Conservation (phyloP, 2,329 filamentous ascomycete genomes). For the Setomelanomma holmii region DNA sequence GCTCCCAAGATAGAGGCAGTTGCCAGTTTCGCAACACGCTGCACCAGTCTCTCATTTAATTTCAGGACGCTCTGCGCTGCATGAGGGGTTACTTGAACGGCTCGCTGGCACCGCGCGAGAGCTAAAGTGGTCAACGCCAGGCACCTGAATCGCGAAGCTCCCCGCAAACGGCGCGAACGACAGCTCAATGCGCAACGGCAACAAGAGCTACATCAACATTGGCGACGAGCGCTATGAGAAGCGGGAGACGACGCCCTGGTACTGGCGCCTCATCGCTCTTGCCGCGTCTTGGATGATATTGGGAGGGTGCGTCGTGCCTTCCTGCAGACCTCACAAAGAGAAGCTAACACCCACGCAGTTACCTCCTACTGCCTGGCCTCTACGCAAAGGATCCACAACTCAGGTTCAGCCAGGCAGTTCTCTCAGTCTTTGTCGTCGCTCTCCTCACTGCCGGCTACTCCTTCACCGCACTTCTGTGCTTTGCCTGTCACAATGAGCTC, state of each 20-base stretch:
- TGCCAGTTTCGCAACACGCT: constrained; percentile 9
- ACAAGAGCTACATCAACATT: constrained; percentile 41
- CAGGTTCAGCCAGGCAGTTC: constrained; percentile 48
- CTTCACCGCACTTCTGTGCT: constrained; percentile 56
- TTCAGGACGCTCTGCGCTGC: constrained; percentile 9
- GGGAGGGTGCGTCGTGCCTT: constrained; percentile 50
- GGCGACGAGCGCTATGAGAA: constrained; percentile 24
- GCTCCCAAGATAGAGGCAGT: constrained; percentile 2
- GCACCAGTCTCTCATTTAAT: constrained; percentile 15
- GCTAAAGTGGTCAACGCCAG: constrained; percentile 3
- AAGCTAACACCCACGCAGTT: constrained; percentile 44
- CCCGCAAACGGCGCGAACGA: constrained; percentile 25
- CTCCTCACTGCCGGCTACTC: constrained; percentile 58
- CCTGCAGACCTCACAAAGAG: not conserved
- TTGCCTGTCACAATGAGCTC: constrained; percentile 53
- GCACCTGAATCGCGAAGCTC: constrained; percentile 30
- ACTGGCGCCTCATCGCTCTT: constrained; percentile 56
- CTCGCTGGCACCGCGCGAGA: constrained; percentile 20
- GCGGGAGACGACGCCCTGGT: constrained; percentile 50
- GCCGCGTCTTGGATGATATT: constrained; percentile 57
- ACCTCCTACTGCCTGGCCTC: constrained; percentile 57
- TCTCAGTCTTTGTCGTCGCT: constrained; percentile 56
- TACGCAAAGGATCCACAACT: constrained; percentile 52
- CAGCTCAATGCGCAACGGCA: constrained; percentile 39
- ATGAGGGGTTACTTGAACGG: constrained; percentile 17